Conservation (phyloP, 2,329 filamentous ascomycete species). For the Mycosphaerella arachidis region DNA sequence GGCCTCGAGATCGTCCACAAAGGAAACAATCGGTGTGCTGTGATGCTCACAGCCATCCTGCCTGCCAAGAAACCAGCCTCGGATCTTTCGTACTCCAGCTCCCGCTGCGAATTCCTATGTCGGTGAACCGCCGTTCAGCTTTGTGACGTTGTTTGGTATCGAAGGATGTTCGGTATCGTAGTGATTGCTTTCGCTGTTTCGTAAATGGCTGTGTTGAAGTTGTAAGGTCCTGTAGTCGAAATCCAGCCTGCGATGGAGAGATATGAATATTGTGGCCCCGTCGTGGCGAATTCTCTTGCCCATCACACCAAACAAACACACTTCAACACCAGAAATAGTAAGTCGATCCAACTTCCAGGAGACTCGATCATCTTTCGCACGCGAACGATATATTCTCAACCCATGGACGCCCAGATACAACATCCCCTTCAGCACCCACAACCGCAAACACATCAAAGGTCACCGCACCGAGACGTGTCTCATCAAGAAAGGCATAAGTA, state of each 20-base stretch:
- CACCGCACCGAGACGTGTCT: background rate
- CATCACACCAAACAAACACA: background rate
- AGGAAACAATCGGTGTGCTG: background rate
- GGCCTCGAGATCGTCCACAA: background rate
- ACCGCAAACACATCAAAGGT: background rate
- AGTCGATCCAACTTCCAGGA: background rate
- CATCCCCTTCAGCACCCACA: background rate
- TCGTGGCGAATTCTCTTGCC: background rate
- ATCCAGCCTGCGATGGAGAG: background rate
- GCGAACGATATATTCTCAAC: background rate
- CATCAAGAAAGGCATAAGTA: slow-evolving; percentile 12
- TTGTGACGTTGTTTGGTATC: background rate
- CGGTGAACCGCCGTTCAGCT: background rate
- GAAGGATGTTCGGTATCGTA: background rate
- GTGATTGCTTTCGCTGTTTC: background rate
- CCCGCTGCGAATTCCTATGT: background rate
- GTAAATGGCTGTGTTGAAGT: background rate
- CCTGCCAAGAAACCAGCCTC: background rate
- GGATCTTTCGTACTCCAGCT: background rate
- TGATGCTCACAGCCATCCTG: background rate
- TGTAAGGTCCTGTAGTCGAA: background rate
- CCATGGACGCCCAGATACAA: background rate
- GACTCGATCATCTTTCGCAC: no score
- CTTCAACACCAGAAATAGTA: background rate
- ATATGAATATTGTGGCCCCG: background rate